Conservation (phyloP, 2,329 filamentous ascomycete genomes). For the Aphanoascus verrucosus region DNA sequence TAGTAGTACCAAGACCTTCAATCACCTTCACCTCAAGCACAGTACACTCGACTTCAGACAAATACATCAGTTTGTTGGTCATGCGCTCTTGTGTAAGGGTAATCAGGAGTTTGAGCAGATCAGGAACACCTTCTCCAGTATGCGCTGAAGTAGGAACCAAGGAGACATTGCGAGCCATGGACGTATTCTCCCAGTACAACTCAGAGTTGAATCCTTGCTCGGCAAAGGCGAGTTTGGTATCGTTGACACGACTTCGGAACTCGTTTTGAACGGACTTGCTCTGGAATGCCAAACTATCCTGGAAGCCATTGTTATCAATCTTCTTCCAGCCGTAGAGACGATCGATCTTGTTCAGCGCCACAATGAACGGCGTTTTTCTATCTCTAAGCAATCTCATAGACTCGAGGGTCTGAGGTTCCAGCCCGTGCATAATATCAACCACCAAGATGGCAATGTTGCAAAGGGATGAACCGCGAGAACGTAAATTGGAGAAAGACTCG, state of each 20-base stretch:
- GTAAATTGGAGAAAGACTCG: conserved; percentile 98
- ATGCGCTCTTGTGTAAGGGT: conserved; percentile 93
- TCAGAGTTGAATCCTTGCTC: conserved; percentile 98
- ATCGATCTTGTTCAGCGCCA: conserved; percentile 99
- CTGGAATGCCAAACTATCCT: conserved; percentile 79
- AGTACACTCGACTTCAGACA: conserved; percentile 93
- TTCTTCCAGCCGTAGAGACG: conserved; percentile 98
- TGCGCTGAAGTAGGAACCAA: conserved; percentile 93
- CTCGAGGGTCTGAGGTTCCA: conserved; percentile 93
- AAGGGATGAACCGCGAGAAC: conserved; percentile 91
- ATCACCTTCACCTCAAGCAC: conserved; percentile 99
- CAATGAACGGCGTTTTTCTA: conserved; percentile 93
- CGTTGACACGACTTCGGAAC: conserved; percentile 78
- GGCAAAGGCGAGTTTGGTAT: conserved; percentile 86
- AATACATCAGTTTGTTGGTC: conserved; percentile 94
- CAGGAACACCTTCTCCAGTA: conserved; percentile 97
- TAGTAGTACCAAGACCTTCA: conserved; percentile 96
- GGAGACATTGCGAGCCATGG: conserved; percentile 88
- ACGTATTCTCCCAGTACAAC: conserved; percentile 95
- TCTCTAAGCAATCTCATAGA: conserved; percentile 92
- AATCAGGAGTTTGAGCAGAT: conserved; percentile 93
- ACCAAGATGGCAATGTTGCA: conserved; percentile 99
- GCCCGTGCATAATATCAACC: conserved; percentile 98
- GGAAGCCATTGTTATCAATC: conserved; percentile 96
- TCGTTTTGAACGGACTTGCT: conserved; percentile 89